Base-by-base conservation (phyloP, 1,284 basidiomycete genomes). In the Salmacisia buchloeana region DNA sequence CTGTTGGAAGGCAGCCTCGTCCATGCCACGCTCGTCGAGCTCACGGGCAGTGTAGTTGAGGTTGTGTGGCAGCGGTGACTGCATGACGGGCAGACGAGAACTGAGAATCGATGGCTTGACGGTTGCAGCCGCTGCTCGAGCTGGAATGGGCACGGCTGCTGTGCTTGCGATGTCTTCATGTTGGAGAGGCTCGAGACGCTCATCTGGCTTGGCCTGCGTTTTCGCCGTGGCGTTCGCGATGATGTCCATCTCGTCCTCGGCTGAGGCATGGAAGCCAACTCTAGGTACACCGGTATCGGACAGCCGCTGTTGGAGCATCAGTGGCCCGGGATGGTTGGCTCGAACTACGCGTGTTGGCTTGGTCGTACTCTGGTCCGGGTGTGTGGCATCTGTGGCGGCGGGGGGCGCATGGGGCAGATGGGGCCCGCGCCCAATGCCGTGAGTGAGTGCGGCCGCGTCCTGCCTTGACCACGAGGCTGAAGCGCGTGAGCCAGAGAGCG, bases 11-110 rank as follows among this genome's bases (percentile, higher is more conserved):
- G 75, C 75, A 9, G 67, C 63, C 21, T 72, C 69, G 64, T 76
- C 73, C 21, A 74, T 67, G 4, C 73, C 75, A 33, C 69, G 71
- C 36, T 75, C 73, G 36, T 76, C 75, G 43, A 76, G 70, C 68
- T 54, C 49, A 6, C 49, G 25, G 18, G 49, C 49, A n/a, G 29
- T n/a, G 27, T 54, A 33, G 49, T 61, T 35, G 45, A 34, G n/a
- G 60, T 31, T 15, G 6, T 36, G 56, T 3, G 56, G 56, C 9
- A 58, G 35, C n/a, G 35, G 34, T 18, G 56, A 36, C 21, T 36
- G 36, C 18, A 34, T 39, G 34, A 58, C 4, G 33, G 56, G 34
- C 33, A 39, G 21, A 21, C 56, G 21, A 36, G 35, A 31, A 21
- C 35, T 39, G 23, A 39, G n/a, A 10, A 39, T 36, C 5, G 56